phyloP scores from a whole-genome alignment of 805 yeast genomes.

The Tetrapisispora pingtungensis region DNA sequence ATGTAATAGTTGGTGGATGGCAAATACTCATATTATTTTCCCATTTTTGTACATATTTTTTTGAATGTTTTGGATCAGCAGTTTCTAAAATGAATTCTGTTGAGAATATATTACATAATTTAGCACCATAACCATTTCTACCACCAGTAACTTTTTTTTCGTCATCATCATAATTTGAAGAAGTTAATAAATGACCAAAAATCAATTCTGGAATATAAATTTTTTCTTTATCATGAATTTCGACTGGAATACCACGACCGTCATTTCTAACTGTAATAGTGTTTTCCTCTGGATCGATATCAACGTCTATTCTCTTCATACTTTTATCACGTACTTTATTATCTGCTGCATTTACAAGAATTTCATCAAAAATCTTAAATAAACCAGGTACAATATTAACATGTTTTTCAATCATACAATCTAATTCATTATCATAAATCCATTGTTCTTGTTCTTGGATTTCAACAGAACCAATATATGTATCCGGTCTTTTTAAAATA shows the following conservation, averaged over 20 bases:
- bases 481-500: conserved; percentile 93
- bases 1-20: conserved; percentile 61
- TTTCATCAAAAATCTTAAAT: conserved; percentile 94
- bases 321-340: conserved; percentile 89
- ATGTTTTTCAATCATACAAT: conserved; percentile 45
- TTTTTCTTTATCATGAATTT: conserved; percentile 82
- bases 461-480: conserved; percentile 94
- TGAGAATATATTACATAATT: conserved; percentile 90
- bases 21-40: conserved; percentile 71
- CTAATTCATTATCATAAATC: conserved; percentile 62
- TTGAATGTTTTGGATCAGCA: conserved; percentile 57
- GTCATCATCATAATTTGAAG: conserved; percentile 92
- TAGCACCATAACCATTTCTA: conserved; percentile 97
- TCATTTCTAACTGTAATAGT: conserved; percentile 77
- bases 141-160: conserved; percentile 97
- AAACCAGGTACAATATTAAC: conserved; percentile 91
- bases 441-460: conserved; percentile 70
- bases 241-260: conserved; percentile 92
- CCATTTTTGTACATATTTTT: conserved; percentile 77
- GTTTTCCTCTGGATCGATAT: conserved; percentile 64
- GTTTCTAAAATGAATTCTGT: conserved; percentile 82
- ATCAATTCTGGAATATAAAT: conserved; percentile 94
- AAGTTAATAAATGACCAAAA: conserved; percentile 88
- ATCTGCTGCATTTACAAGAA: conserved; percentile 96
- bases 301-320: conserved; percentile 82